Percentiles rank a stretch among this genome's conserved stretches.
Conservation (phyloP, 176 grass and related monocot genomes). For the Tillandsia leiboldiana region DNA sequence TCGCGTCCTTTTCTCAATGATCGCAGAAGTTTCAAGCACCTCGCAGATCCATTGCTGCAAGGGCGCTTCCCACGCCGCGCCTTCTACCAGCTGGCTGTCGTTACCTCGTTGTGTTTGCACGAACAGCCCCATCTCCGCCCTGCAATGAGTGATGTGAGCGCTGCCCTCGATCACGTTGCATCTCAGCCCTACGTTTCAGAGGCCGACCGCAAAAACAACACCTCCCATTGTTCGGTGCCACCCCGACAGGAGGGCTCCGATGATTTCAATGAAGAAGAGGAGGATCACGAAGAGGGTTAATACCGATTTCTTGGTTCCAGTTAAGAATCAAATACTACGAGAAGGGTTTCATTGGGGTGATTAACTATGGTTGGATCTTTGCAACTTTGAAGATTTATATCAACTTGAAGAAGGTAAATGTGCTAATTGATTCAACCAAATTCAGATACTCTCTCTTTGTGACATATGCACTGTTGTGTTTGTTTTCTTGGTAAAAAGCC, state of each 20-base stretch:
- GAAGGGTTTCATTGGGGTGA: too few species aligned
- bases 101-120: slow-evolving; percentile 41
- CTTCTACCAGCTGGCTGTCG: slow-evolving; percentile 33
- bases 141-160: slow-evolving; percentile 37
- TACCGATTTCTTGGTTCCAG: neutral
- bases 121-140: slow-evolving; percentile 44
- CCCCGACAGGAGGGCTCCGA: neutral
- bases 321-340: neutral
- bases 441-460: too few species aligned
- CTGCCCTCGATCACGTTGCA: slow-evolving; percentile 38
- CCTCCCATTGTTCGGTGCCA: neutral
- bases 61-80: slow-evolving; percentile 33
- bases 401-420: neutral
- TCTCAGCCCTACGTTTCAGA: slow-evolving; percentile 25
- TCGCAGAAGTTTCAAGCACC: slow-evolving; percentile 17
- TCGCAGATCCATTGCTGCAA: slow-evolving; percentile 46
- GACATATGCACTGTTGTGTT: neutral
- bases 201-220: neutral
- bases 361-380: too few species aligned
- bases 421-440: neutral
- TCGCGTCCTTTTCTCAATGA: slow-evolving; percentile 34
- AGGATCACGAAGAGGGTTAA: neutral
- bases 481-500: neutral
- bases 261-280: neutral
- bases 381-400: neutral